Evolutionary conservation across 306 rosid species (phyloP), one percentile per base, ranked within the genome.

Genomic region (Lotus japonicus): DNA sequence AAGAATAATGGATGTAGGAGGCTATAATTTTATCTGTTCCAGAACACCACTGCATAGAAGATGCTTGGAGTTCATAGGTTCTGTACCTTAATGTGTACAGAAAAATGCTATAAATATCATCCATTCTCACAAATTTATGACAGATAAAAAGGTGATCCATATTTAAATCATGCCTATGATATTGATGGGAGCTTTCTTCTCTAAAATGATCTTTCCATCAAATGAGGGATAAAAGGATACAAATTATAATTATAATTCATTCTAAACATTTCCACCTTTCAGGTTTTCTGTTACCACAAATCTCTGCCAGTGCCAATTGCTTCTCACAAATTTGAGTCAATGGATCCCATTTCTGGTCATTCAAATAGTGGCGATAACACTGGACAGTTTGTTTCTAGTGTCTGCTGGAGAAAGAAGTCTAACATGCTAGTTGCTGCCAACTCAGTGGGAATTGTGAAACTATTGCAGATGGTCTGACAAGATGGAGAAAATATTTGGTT

Each of bases 341-440:
- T 45, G 4, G 87, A 89, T 77, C 84, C 84, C 48, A 65, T 84
- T 77, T 76, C 92, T 57, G 87, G 83, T 39, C 33, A 71, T 53
- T 82, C 71, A 42, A 71, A 69, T 42, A 62, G 74, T 31, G 84
- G 75, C 36, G 81, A 77, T 41, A 72, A 72, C 64, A 76, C 15
- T 8, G 80, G 86, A 59, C 88, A 81, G 57, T 86, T 86, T 79
- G 89, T 89, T 71, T 86, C 96, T 5, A 82, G 90, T 58, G 90
- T 89, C 51, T 82, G 90, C 72, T 89, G 92, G 89, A 75, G 88
- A 74, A 80, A 86, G 75, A 86, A 84, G 66, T 82, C 88, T 5
- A 80, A 77, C 70, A 81, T 70, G 70, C 81, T 89, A 38, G 85
- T 80, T 48, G 96, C 92, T 11, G 88, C 87, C 42, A 89, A 84